These are phyloP conservation scores for Beauveria sp. DNA, from an alignment of 2,329 filamentous ascomycete species.

Conservation along the genomic window DNA sequence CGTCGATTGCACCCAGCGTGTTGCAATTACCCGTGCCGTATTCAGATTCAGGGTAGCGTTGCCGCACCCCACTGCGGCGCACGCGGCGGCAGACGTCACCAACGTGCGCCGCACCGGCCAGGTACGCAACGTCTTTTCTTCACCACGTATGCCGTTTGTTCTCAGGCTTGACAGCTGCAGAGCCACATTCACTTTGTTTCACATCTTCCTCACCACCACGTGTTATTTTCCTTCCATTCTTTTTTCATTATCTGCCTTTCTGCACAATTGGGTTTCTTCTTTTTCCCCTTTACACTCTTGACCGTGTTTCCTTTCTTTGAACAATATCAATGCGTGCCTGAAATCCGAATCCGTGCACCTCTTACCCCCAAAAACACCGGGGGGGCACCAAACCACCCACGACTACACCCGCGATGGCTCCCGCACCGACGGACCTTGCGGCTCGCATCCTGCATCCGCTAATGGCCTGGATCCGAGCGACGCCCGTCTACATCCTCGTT, in stretches of 20 bases:
- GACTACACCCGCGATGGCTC: conserved; percentile 1
- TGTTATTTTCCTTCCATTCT: neutral
- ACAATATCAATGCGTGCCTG: neutral
- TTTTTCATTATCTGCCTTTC: neutral
- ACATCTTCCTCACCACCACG: neutral
- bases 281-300: neutral
- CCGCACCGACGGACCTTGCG: conserved; percentile 24
- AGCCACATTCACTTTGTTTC: conserved; percentile 5
- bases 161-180: conserved; percentile 2
- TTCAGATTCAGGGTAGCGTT: neutral
- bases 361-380: neutral
- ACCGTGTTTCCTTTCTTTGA: neutral
- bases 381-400: neutral
- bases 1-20: too few relatives aligned
- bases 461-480: conserved; percentile 28
- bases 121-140: neutral
- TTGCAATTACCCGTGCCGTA: neutral
- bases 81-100: neutral
- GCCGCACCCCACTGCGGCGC: neutral
- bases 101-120: too few relatives aligned
- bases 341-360: neutral
- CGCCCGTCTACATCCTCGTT: conserved; percentile 32
- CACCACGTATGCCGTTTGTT: conserved; percentile 9
- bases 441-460: conserved; percentile 26
- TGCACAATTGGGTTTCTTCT: neutral